Base-by-base conservation (phyloP, 225 moss, liverwort and hornwort genomes). In the Bryum argenteum region DNA sequence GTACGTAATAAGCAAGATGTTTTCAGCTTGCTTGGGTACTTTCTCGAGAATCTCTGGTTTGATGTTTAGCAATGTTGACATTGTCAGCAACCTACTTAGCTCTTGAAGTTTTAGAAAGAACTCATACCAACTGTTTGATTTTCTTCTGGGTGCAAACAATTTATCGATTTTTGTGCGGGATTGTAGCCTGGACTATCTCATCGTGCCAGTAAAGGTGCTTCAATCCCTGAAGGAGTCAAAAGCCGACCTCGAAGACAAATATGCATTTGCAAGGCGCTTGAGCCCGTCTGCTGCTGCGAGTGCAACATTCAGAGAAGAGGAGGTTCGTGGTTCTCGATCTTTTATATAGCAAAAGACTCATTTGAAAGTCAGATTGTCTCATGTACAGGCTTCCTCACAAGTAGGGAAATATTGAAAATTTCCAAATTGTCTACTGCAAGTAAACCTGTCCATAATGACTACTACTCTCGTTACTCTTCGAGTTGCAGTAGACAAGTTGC, bases 1-100 rank as follows among this genome's bases (percentile, higher is more conserved):
- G 89, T 95, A 37, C 87, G 94, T 22, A 95, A 95, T 66, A 95
- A 95, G 77, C 94, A 95, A 82, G 94, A 95, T 72, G 90, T 95
- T 65, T 95, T 95, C 78, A 90, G 90, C 81, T 84, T 95, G 14
- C 89, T 95, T 17, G 94, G 92, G 90, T 93, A 80, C 51, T 61
- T 33, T 17, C 14, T 22, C 61, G 42, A 40, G 0, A 33, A 33
- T 33, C 33, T 33, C 33, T 33, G 42, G 10, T 54, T 60, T 20
- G 51, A 42, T 69, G 33, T 33, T 61, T 8, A 18, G 15, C 71
- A 43, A 16, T 39, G 8, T 6, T 17, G 37, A 59, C 43, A 20
- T 51, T 72, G 13, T 3, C 44, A 22, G 56, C 16, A 38, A 72
- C n/a, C 44, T 68, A 58, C 52, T 53, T 68, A 28, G 55, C 50